Evolutionary conservation across 352 stramenopile genomes (phyloP).

Genomic region (Phytophthora sp.): DNA sequence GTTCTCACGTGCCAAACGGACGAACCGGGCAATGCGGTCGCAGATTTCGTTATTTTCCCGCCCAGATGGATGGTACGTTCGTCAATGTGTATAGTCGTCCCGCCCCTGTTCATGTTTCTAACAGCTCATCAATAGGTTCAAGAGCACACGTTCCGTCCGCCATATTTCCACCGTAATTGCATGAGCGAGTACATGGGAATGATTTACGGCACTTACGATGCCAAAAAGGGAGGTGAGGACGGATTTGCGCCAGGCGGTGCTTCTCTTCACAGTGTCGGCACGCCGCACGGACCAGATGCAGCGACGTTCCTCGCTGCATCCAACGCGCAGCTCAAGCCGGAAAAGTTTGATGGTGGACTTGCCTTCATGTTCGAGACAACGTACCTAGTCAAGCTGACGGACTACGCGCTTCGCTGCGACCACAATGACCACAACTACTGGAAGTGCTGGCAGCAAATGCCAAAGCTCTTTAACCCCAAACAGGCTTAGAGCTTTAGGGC

Average conservation of each 20-base stretch:
- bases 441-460: constrained; percentile 94
- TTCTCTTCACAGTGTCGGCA: constrained; percentile 91
- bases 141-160: constrained; percentile 93
- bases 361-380: constrained; percentile 99
- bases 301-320: constrained; percentile 92
- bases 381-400: constrained; percentile 90
- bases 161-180: constrained; percentile 96
- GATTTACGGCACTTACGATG: constrained; percentile 96
- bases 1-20: constrained; percentile 95
- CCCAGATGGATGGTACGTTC: constrained; percentile 92
- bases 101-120: background rate
- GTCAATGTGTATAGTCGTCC: constrained; percentile 9
- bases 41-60: constrained; percentile 98
- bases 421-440: constrained; percentile 93
- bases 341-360: constrained; percentile 93
- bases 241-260: constrained; percentile 93
- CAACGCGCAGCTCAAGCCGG: constrained; percentile 76
- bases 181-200: constrained; percentile 99
- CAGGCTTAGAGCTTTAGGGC: constrained; percentile 22
- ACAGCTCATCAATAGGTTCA: constrained; percentile 46
- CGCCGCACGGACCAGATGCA: constrained; percentile 94
- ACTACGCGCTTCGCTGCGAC: constrained; percentile 87
- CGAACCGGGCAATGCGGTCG: constrained; percentile 93
- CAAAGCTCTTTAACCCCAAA: constrained; percentile 84
- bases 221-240: constrained; percentile 89